phyloP scores from a whole-genome alignment of 495 filamentous ascomycete species.

The Sabuloglossum arenarium region DNA sequence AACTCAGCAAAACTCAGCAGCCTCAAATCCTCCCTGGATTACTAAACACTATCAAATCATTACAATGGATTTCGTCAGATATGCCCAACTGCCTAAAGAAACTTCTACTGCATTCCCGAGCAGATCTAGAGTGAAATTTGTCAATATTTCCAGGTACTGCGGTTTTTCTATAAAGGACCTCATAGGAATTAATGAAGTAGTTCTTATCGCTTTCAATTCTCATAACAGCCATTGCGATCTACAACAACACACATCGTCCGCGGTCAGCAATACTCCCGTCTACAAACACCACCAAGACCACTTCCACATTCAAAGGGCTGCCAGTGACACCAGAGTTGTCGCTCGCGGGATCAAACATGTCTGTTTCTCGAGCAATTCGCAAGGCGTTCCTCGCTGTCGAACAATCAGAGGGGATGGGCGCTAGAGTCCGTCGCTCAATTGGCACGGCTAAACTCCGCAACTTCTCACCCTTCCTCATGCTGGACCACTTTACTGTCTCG shows the following conservation, averaged over 20 bases:
- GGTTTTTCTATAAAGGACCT: background rate
- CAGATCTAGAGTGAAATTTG: background rate
- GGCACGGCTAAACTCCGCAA: conserved; percentile 67
- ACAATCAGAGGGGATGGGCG: conserved; percentile 78
- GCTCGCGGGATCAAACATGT: conserved; percentile 27
- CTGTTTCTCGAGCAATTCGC: conserved; percentile 50
- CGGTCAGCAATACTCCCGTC: background rate
- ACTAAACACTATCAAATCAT: background rate
- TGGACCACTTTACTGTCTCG: conserved; percentile 74
- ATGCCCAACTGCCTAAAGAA: background rate
- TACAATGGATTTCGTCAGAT: background rate
- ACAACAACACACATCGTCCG: background rate
- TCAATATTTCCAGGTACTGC: background rate
- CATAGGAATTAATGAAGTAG: background rate
- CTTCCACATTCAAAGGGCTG: background rate
- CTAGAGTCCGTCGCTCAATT: conserved; percentile 71
- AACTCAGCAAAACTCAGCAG: background rate
- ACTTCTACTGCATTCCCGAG: background rate
- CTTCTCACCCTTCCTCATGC: conserved; percentile 91
- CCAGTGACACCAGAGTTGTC: background rate
- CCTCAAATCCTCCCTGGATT: background rate
- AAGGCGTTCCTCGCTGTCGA: conserved; percentile 68
- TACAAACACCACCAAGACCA: background rate
- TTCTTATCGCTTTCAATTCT: background rate
- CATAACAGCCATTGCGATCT: background rate